phyloP scores from a whole-genome alignment of 2,329 filamentous ascomycete genomes.

The Blumeria hordei region DNA sequence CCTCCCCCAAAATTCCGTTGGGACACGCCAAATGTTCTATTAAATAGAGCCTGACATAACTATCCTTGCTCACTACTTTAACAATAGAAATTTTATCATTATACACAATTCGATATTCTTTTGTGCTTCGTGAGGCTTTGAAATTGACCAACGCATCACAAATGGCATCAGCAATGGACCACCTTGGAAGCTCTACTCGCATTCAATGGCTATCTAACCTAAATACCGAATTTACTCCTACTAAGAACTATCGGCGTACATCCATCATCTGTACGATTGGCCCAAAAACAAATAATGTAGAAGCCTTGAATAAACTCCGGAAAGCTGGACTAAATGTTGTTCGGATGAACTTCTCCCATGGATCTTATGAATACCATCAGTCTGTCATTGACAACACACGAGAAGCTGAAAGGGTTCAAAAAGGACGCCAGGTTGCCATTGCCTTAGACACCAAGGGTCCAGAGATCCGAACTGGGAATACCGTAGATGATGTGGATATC shows the following conservation, averaged over 20 bases:
- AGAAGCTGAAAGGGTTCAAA: conserved; percentile 52
- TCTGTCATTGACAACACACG: conserved; percentile 92
- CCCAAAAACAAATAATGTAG: conserved; percentile 94
- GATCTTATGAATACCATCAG: conserved; percentile 91
- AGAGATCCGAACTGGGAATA: conserved; percentile 68
- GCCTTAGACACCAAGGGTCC: conserved; percentile 70
- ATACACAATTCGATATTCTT: too few species aligned
- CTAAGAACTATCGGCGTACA: conserved; percentile 79
- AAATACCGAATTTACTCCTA: conserved; percentile 66
- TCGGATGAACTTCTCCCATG: conserved; percentile 98
- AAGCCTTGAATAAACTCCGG: conserved; percentile 90
- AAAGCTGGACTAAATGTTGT: conserved; percentile 86
- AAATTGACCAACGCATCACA: too few species aligned
- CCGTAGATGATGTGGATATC: conserved; percentile 42
- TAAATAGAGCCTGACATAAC: too few species aligned
- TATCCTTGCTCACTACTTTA: too few species aligned
- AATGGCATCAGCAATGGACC: conserved; percentile 49
- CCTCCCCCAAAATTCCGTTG: too few species aligned
- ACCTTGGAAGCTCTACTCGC: conserved; percentile 51
- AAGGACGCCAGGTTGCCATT: conserved; percentile 79
- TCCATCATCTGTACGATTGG: conserved; percentile 99
- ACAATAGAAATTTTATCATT: too few species aligned
- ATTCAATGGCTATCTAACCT: conserved; percentile 45
- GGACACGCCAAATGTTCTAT: too few species aligned
- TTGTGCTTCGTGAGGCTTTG: too few species aligned